A percentile compares a stretch with the other conserved stretches of the same genome.
Conservation (phyloP, 2,329 filamentous ascomycete genomes). For the Rugonectria rugulosa region DNA sequence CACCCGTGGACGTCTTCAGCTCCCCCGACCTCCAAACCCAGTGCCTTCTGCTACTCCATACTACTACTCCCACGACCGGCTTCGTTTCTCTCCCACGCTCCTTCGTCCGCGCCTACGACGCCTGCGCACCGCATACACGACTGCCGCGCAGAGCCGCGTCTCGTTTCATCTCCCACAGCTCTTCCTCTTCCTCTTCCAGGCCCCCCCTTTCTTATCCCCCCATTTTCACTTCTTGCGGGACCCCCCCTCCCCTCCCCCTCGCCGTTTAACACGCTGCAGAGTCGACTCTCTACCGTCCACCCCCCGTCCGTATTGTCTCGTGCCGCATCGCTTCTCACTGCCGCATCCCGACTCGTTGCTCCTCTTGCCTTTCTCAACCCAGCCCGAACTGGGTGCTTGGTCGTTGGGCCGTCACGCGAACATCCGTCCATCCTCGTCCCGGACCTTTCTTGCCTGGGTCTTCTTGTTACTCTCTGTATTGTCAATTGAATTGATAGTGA, state of each 20-base stretch:
- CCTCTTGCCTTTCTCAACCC: conserved; percentile 29
- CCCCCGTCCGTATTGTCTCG: conserved; percentile 31
- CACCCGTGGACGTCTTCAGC: conserved; percentile 36
- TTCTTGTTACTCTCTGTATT: conserved; percentile 29
- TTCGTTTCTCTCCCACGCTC: conserved; percentile 41
- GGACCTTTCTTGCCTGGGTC: conserved; percentile 25
- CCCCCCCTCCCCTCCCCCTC: no score
- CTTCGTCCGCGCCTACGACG: conserved; percentile 31
- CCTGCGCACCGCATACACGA: conserved; percentile 26
- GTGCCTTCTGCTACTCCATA: conserved; percentile 36
- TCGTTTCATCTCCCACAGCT: conserved; percentile 28
- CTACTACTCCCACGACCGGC: conserved; percentile 40
- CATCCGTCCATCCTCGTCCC: conserved; percentile 29
- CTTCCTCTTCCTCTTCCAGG: conserved; percentile 26
- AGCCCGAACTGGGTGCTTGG: conserved; percentile 33
- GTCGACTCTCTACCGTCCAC: conserved; percentile 26
- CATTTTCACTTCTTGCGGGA: conserved; percentile 10
- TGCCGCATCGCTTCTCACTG: conserved; percentile 39
- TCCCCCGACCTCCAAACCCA: conserved; percentile 33
- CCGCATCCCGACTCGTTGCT: conserved; percentile 38
- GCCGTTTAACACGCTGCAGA: conserved; percentile 34
- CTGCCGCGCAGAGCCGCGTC: conserved; percentile 39
- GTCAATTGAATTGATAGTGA: conserved; percentile 41
- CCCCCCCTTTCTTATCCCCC: conserved; percentile 17
- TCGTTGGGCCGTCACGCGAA: conserved; percentile 41